phyloP scores from a whole-genome alignment of 164 flowering plant species.

The Cinnamomum chago region DNA sequence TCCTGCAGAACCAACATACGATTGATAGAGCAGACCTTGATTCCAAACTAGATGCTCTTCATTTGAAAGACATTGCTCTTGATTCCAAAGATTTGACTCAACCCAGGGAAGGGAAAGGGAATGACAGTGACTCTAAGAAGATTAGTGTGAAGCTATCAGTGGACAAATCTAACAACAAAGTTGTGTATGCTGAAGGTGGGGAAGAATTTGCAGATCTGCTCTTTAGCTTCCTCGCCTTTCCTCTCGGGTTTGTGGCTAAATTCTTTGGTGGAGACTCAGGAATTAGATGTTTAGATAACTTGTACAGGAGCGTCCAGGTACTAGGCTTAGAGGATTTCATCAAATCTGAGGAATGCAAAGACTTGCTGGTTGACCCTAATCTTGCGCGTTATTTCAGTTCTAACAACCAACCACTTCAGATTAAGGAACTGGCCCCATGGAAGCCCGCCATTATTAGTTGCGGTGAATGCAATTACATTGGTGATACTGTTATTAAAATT shows the following conservation, averaged over 20 bases:
- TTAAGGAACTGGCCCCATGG: background rate
- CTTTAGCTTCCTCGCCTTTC: conserved; percentile 18
- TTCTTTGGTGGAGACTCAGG: conserved; percentile 4
- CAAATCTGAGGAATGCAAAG: conserved; percentile 5
- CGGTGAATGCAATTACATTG: background rate
- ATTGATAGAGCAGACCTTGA: background rate
- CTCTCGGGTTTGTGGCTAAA: conserved; percentile 10
- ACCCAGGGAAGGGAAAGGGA: too few relatives aligned
- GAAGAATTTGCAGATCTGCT: conserved; percentile 21
- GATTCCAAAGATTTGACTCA: background rate
- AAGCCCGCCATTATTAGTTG: background rate
- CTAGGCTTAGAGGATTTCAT: background rate
- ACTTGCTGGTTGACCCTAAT: conserved; percentile 13
- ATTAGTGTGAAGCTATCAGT: background rate
- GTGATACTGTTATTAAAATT: background rate
- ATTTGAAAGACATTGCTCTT: background rate
- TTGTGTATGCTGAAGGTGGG: conserved; percentile 6
- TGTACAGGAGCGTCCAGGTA: conserved; percentile 14
- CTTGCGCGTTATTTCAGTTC: conserved; percentile 5
- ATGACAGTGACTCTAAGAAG: background rate
- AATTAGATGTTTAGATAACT: conserved; percentile 12
- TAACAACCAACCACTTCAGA: conserved; percentile 3
- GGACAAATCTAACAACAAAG: background rate
- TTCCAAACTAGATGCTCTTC: background rate
- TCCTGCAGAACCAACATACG: background rate